Conservation (phyloP, 1,139 yeast species). For the Magnusiomyces tetraspermus region DNA sequence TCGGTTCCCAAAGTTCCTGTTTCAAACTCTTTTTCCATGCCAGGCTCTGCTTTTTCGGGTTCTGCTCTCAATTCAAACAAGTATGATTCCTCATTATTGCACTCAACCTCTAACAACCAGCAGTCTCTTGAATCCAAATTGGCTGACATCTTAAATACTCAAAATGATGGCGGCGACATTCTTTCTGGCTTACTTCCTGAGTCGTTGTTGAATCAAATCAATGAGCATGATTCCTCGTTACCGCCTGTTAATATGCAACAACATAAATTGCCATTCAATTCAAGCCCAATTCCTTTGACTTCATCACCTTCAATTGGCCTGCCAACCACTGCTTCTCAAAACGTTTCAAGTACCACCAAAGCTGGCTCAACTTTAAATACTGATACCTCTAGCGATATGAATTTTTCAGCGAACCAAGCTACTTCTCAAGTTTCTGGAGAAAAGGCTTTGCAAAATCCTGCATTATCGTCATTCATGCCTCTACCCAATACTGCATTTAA, state of each 20-base stretch:
- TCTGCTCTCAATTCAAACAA: not conserved
- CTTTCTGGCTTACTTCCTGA: not conserved
- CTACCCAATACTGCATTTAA: not conserved
- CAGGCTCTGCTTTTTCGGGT: not conserved
- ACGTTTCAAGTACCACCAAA: no score
- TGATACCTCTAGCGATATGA: no score
- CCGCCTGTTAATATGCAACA: not conserved
- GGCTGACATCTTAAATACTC: not conserved
- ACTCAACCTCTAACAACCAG: not conserved
- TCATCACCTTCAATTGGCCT: not conserved
- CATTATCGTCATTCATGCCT: not conserved
- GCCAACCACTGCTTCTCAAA: not conserved
- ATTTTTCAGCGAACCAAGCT: no score
- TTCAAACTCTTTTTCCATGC: no score
- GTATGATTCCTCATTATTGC: not conserved
- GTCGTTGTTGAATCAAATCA: not conserved
- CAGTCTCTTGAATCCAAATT: not conserved
- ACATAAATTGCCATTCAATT: no score
- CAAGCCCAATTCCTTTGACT: no score
- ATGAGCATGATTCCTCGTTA: not conserved
- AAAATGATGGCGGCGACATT: not conserved
- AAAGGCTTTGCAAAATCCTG: no score
- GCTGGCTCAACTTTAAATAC: no score
- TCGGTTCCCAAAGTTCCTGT: no score
- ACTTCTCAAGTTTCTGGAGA: no score